Evolutionary conservation across 257 asterid species (phyloP).

Genomic region (Przewalskia tangutica): DNA sequence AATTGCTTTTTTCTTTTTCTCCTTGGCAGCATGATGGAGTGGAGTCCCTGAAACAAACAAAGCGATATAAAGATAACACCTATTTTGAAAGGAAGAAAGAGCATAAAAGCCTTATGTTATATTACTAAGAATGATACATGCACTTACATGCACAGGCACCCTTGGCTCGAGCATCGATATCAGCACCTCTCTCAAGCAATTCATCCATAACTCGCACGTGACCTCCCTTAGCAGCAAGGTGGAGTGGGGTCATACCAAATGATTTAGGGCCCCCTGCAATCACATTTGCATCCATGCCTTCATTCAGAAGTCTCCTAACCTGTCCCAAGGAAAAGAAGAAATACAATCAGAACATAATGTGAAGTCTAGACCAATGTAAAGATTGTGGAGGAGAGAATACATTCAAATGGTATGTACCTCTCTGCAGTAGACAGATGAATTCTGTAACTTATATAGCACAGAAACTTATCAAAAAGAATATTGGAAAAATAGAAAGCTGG

Average conservation of each 20-base stretch:
- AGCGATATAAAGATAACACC: not conserved
- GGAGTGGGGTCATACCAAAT: slow-evolving; percentile 89
- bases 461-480: not conserved
- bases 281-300: slow-evolving; percentile 81
- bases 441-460: not conserved
- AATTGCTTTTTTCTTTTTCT: slow-evolving; percentile 71
- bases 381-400: not conserved
- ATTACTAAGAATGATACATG: not conserved
- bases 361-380: not conserved
- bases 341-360: not conserved
- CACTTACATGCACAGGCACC: slow-evolving; percentile 94
- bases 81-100: not conserved
- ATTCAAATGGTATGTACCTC: not conserved
- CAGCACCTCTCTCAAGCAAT: slow-evolving; percentile 80
- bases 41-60: slow-evolving; percentile 72
- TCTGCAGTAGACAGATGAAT: not conserved
- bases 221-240: slow-evolving; percentile 98
- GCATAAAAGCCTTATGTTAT: not conserved
- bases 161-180: slow-evolving; percentile 93
- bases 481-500: not conserved
- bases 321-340: slow-evolving; percentile 9
- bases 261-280: slow-evolving; percentile 93
- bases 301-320: slow-evolving; percentile 81
- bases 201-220: slow-evolving; percentile 83
- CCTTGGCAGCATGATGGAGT: slow-evolving; percentile 94